Conservation (phyloP, 148 eudicot genomes). For the Arbutus unedo region DNA sequence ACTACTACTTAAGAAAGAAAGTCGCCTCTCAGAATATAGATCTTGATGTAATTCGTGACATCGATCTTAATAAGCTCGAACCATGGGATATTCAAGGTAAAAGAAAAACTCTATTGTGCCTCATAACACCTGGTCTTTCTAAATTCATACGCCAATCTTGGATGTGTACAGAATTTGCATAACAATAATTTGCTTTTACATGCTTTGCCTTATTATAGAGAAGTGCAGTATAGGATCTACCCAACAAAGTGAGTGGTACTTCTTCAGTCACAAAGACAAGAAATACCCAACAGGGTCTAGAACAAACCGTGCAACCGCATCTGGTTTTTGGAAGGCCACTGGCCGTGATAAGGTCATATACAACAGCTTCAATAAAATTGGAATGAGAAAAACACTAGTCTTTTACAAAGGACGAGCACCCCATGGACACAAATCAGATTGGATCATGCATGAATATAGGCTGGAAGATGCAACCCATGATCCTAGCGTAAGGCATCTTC, state of each 20-base stretch:
- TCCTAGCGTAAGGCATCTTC: neutral
- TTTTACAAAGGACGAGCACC: slow-evolving; percentile 80
- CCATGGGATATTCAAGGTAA: slow-evolving; percentile 76
- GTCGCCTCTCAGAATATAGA: slow-evolving; percentile 46
- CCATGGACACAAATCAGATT: slow-evolving; percentile 62
- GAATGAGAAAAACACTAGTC: slow-evolving; percentile 71
- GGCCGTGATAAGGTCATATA: slow-evolving; percentile 67
- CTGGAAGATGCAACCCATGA: slow-evolving; percentile 27
- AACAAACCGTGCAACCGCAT: slow-evolving; percentile 65
- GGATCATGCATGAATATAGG: slow-evolving; percentile 86
- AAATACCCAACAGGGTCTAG: slow-evolving; percentile 70
- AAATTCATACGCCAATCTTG: neutral
- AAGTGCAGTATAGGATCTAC: slow-evolving; percentile 53
- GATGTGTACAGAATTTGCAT: neutral
- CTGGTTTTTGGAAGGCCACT: slow-evolving; percentile 85
- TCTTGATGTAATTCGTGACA: slow-evolving; percentile 54
- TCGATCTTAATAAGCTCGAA: slow-evolving; percentile 69
- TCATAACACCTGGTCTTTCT: neutral
- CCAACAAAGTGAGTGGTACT: slow-evolving; percentile 72
- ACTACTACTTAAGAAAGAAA: slow-evolving; percentile 57
- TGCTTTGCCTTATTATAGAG: slow-evolving; percentile 29
- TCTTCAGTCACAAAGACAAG: slow-evolving; percentile 77
- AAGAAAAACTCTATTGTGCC: neutral
- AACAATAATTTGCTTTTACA: neutral
- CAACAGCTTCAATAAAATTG: slow-evolving; percentile 35